Evolutionary conservation across 306 rosid genomes (phyloP).

Genomic region (Pyrus bretschneideri): DNA sequence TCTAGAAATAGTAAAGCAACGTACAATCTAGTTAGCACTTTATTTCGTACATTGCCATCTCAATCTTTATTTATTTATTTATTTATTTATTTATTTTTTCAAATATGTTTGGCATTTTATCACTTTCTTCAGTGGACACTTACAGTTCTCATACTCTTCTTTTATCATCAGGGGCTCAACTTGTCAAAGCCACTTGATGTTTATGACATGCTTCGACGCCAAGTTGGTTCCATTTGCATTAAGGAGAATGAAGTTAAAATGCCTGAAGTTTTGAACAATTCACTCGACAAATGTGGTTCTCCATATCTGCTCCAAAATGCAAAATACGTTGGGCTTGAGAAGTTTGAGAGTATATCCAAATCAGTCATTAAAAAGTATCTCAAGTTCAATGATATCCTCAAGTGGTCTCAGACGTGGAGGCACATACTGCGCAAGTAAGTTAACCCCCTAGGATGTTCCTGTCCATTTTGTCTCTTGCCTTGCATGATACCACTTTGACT

Average conservation of each 20-base stretch:
- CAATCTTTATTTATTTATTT: neutral
- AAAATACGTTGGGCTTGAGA: constrained; percentile 24
- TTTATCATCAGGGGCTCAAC: constrained; percentile 48
- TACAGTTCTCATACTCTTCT: constrained; percentile 3
- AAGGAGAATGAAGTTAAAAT: constrained; percentile 14
- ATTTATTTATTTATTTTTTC: neutral
- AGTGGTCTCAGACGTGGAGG: constrained; percentile 32
- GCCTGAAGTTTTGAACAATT: constrained; percentile 18
- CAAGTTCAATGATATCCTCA: constrained; percentile 46
- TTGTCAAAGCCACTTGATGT: constrained; percentile 49
- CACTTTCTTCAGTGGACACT: neutral
- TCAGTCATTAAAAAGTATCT: constrained; percentile 31
- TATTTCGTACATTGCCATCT: neutral
- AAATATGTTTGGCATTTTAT: neutral
- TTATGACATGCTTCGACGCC: constrained; percentile 42
- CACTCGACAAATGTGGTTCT: constrained; percentile 36
- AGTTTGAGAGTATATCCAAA: constrained; percentile 33
- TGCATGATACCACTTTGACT: neutral
- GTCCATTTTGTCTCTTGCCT: neutral
- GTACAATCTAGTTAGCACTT: neutral
- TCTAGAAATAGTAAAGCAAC: neutral
- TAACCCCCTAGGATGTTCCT: neutral
- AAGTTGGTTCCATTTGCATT: constrained; percentile 21
- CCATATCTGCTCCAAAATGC: constrained; percentile 31
- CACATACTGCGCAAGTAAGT: constrained; percentile 68